Conservation (phyloP, 2,329 filamentous ascomycete genomes). For the Tolypocladium amazonense region DNA sequence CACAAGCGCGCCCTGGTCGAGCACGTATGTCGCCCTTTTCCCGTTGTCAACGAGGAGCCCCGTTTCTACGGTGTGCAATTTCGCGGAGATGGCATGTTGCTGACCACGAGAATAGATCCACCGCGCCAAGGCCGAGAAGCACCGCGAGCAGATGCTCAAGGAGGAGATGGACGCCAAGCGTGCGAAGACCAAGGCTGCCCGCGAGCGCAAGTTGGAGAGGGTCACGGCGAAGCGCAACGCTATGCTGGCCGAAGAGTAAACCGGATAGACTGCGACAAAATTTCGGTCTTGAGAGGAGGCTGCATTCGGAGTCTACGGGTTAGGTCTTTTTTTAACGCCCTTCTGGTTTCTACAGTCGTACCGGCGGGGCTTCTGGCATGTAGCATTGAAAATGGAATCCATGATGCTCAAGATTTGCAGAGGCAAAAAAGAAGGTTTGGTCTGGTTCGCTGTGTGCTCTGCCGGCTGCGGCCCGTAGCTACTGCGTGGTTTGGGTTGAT, state of each 20-base stretch:
- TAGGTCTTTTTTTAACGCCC: constrained; percentile 39
- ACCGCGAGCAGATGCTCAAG: constrained; percentile 89
- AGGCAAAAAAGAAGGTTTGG: constrained; percentile 1
- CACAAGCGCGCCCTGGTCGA: constrained; percentile 99
- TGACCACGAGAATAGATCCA: constrained; percentile 60
- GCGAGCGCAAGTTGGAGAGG: constrained; percentile 96
- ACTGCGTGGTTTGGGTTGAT: background rate
- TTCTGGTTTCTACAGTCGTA: constrained; percentile 37
- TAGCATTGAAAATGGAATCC: constrained; percentile 47
- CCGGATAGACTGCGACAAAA: constrained; percentile 32
- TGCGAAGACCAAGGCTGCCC: constrained; percentile 99
- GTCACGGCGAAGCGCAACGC: constrained; percentile 82
- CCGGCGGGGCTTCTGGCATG: constrained; percentile 43
- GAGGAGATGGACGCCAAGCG: constrained; percentile 99
- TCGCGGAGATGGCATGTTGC: background rate
- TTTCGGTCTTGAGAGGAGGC: constrained; percentile 41
- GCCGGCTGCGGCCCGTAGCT: background rate
- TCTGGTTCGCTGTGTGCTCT: background rate
- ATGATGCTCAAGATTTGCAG: constrained; percentile 27
- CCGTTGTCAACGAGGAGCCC: background rate
- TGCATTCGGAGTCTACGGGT: constrained; percentile 51
- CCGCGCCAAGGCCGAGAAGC: constrained; percentile 99
- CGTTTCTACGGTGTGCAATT: too few relatives aligned
- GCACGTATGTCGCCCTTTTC: constrained; percentile 67
- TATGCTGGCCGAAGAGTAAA: constrained; percentile 61